Evolutionary conservation across 192 early-diverging fungal genomes (phyloP).

Genomic region (Linnemannia zychae): DNA sequence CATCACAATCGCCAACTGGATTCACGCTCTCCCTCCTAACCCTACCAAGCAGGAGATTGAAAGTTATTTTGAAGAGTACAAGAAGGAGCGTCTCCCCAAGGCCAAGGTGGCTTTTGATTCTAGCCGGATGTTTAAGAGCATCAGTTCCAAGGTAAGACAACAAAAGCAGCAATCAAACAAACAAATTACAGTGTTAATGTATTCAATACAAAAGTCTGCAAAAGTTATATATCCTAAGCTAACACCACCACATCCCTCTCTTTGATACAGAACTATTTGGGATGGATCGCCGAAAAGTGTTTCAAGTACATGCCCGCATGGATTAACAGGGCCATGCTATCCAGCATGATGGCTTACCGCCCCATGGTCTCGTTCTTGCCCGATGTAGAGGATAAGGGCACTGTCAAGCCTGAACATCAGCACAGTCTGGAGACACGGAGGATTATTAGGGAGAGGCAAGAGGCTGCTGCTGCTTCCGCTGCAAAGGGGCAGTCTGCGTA

Average conservation of each 20-base stretch:
- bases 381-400: slow-evolving; percentile 1
- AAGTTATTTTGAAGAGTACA: slow-evolving; percentile 3
- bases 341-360: slow-evolving; percentile 19
- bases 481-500: not conserved
- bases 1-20: slow-evolving; percentile 5
- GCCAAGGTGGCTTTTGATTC: slow-evolving; percentile 13
- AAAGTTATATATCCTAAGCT: not conserved
- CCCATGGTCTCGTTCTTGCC: slow-evolving; percentile 21
- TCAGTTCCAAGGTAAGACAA: slow-evolving; percentile 11
- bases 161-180: not conserved
- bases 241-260: too few species aligned
- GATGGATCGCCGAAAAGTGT: not conserved
- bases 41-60: not conserved
- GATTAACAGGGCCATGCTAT: slow-evolving; percentile 8
- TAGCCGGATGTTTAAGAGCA: not conserved
- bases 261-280: not conserved
- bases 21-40: not conserved
- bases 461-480: not conserved
- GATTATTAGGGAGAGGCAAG: not conserved
- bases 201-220: too few species aligned
- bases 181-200: not conserved
- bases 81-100: slow-evolving; percentile 14
- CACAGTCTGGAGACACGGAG: slow-evolving; percentile 5
- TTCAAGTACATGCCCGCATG: slow-evolving; percentile 18
- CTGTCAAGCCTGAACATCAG: slow-evolving; percentile 14